Base-by-base conservation (phyloP, 345 rosid genomes). In the Kernera saxatilis region DNA sequence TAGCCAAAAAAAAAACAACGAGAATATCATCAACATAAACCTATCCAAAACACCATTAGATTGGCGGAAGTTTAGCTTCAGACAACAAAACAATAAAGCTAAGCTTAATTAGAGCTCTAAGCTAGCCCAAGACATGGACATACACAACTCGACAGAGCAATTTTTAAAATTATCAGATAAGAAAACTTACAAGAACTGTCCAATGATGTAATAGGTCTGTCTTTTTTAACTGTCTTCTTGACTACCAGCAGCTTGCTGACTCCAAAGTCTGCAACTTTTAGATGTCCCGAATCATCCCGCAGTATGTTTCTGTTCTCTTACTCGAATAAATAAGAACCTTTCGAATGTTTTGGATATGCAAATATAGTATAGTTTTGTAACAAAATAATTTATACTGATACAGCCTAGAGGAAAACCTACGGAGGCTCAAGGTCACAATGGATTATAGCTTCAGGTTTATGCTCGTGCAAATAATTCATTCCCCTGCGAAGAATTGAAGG, bases 221-320 rank as follows among this genome's bases (percentile, higher is more conserved):
- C 89, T 75, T 86, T 88, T 77, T 83, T 84, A 53, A 82, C 85
- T 35, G 81, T 84, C 23, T 82, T 85, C 64, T 83, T 79, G 75
- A 85, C 79, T 76, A 77, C 86, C 57, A 87, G 85, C 54, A 80
- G 59, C 76, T 86, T 87, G 81, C 99, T 94, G 55, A 88, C 89
- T 77, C 96, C 99, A 77, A 94, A 94, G 79, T 91, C 96, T 52
- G 99, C 97, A 61, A 94, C 99, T 84, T 94, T 94, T 55, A 94
- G 89, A 83, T 86, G 92, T 43, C 97, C 95, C 50, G 96, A 82
- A 81, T 91, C 97, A 75, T 94, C 99, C 79, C 88, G 86, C 84
- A 94, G 78, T 77, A 94, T 85, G 83, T 91, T 94, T 80, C 96
- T 94, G 87, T 90, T 82, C 71, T 78, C 89, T 86, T 82, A 78